phyloP scores from a whole-genome alignment of 495 filamentous ascomycete genomes.

The Bathelium albidoporum region DNA sequence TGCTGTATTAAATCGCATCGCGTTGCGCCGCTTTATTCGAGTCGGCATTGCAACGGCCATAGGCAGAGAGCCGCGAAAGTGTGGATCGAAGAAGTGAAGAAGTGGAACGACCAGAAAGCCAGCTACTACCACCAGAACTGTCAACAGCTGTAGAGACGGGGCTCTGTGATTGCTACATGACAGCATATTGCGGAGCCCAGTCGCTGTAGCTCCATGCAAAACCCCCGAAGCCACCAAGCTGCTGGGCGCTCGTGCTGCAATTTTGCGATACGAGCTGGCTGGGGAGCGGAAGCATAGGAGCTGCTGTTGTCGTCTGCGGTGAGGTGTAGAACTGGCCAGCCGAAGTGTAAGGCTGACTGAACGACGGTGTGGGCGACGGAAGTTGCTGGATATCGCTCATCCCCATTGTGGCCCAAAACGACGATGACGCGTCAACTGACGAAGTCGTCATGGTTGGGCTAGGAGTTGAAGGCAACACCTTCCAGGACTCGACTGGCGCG shows the following conservation, averaged over 20 bases:
- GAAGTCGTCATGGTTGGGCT: conserved; percentile 66
- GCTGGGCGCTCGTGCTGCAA: conserved; percentile 59
- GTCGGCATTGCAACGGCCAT: conserved; percentile 23
- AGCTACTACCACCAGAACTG: conserved; percentile 14
- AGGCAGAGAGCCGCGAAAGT: conserved; percentile 14
- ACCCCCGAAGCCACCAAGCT: conserved; percentile 61
- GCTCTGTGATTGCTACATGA: conserved; percentile 34
- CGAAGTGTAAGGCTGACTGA: conserved; percentile 62
- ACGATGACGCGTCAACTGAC: conserved; percentile 48
- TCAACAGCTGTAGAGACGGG: conserved; percentile 15
- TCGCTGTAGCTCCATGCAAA: conserved; percentile 66
- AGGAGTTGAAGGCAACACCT: conserved; percentile 67
- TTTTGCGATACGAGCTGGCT: conserved; percentile 76
- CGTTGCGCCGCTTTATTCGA: conserved; percentile 33
- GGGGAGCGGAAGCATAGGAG: conserved; percentile 67
- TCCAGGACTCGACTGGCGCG: conserved; percentile 82
- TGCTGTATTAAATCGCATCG: conserved; percentile 4
- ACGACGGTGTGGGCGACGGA: conserved; percentile 65
- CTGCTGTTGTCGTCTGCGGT: conserved; percentile 44
- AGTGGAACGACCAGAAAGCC: conserved; percentile 16
- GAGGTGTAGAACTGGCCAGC: conserved; percentile 57
- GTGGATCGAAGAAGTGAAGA: conserved; percentile 14
- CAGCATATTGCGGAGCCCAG: conserved; percentile 50
- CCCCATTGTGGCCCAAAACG: conserved; percentile 74
- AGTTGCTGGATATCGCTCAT: conserved; percentile 55